phyloP scores from a whole-genome alignment of 2,329 filamentous ascomycete genomes.

The Escovopsis weberi region DNA sequence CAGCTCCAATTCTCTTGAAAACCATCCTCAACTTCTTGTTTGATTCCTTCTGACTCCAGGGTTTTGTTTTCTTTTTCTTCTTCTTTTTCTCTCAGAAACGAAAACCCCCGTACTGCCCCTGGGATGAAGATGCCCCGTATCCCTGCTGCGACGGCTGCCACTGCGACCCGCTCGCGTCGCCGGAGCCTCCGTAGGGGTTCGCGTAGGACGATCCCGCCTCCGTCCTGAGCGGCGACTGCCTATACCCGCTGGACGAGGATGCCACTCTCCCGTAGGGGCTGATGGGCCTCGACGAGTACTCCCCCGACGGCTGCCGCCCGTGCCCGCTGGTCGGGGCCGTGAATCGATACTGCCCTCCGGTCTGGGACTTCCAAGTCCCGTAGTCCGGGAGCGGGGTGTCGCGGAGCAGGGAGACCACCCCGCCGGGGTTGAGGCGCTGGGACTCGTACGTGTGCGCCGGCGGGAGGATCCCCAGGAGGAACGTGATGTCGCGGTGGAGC shows the following conservation, averaged over 20 bases:
- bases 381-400: conserved; percentile 51
- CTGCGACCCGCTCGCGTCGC: conserved; percentile 12
- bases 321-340: conserved; percentile 18
- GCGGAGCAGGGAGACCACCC: conserved; percentile 59
- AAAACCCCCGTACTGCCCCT: conserved; percentile 23
- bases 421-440: conserved; percentile 53
- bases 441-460: conserved; percentile 57
- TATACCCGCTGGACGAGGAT: conserved; percentile 28
- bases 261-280: conserved; percentile 34
- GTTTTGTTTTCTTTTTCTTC: too few relatives aligned
- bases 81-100: conserved; percentile 13
- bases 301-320: conserved; percentile 27
- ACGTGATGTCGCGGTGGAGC: conserved; percentile 55
- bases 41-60: too few relatives aligned
- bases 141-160: conserved; percentile 17
- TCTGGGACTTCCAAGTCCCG: conserved; percentile 35
- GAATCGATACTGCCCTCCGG: conserved; percentile 21
- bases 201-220: conserved; percentile 19
- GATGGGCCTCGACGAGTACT: conserved; percentile 29
- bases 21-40: too few relatives aligned
- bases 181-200: conserved; percentile 15
- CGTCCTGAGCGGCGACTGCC: conserved; percentile 37
- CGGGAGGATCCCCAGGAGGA: conserved; percentile 59
- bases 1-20: too few relatives aligned
- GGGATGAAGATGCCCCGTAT: conserved; percentile 17